Percentiles rank a stretch among this genome's conserved stretches.
Conservation (phyloP, 208 protist genomes). For the Trypanosoma cruzi region DNA sequence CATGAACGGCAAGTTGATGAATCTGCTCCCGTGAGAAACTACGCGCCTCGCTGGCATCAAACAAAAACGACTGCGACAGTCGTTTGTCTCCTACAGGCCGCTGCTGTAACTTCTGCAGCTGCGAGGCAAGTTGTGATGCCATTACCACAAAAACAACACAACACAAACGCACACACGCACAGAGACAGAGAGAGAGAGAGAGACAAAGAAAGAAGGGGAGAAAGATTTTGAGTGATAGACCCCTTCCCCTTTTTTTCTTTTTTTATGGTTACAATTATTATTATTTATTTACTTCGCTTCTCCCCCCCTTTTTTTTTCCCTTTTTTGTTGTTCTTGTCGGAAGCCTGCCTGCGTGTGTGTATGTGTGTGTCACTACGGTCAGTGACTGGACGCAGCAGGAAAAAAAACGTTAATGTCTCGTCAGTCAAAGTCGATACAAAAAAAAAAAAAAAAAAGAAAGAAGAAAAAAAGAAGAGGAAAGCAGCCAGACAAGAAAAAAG, state of each 20-base stretch:
- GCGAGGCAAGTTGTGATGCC: constrained; percentile 78
- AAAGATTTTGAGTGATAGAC: too few species aligned
- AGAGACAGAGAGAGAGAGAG: neutral
- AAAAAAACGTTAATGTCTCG: neutral
- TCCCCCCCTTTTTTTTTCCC: constrained; percentile 6
- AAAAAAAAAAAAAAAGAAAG: neutral
- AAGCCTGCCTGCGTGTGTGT: neutral
- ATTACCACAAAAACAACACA: constrained; percentile 23
- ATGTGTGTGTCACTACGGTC: neutral
- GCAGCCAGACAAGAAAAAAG: neutral
- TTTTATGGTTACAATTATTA: neutral
- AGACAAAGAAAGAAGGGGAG: too few species aligned
- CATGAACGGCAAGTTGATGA: constrained; percentile 72
- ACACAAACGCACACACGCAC: neutral
- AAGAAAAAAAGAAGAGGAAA: neutral
- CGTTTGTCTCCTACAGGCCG: constrained; percentile 62
- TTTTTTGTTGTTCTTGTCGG: constrained; percentile 6
- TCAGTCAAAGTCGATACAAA: too few species aligned
- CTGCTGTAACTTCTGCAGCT: constrained; percentile 77
- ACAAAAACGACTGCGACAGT: constrained; percentile 80
- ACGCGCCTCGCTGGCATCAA: constrained; percentile 65
- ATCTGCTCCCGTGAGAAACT: constrained; percentile 87
- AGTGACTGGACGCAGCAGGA: too few species aligned
- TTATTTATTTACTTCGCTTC: neutral
- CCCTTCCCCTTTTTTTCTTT: neutral